Base-by-base conservation (phyloP, 2,329 filamentous ascomycete species). In the Xylaria sp. region DNA sequence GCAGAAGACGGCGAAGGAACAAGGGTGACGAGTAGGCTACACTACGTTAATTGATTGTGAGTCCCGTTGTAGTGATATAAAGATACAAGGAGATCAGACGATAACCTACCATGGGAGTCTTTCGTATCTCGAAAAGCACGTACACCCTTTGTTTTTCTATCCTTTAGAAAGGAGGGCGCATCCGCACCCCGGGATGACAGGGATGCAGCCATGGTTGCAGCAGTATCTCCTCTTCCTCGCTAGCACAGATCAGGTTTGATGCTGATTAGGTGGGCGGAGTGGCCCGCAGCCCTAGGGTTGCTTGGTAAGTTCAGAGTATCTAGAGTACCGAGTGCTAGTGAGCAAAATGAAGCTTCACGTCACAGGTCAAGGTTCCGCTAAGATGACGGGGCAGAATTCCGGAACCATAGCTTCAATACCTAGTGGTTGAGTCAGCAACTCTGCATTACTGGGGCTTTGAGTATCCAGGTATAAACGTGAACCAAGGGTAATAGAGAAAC, bases 1-100 rank as follows among this genome's bases (percentile, higher is more conserved):
- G 65, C 1, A 77, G 69, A 43, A 79, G 73, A 12, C 72, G 70
- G 1, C 70, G 70, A 23, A 78, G 69, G 8, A 76, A 65, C 18
- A 71, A 68, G 13, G 77, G 75, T n/a, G 76, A 74, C n/a, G 76
- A 75, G 34, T 76, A 75, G 8, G 71, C 77, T 76, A 62, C 23
- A 34, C 9, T 18, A 10, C n/a, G 56, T 71, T 64, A 70, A 62
- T 28, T 45, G 18, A 63, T 56, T 18, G 10, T 55, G 39, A 45
- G 28, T 58, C 15, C 23, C 9, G 53, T 28, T n/a, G 43, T 5
- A 46, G n/a, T 20, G 52, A 7, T 3, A 10, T 23, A 13, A 46
- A 9, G 10, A 39, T 15, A 46, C 3, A 41, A 45, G 20, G 13
- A n/a, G 23, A 65, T 58, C 18, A 10, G 39, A 28, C 13, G 6